A percentile compares a stretch with the other conserved stretches of the same genome.
Evolutionary conservation across 192 early-diverging fungal genomes (phyloP).

Genomic region (Umbelopsis isabellina): DNA sequence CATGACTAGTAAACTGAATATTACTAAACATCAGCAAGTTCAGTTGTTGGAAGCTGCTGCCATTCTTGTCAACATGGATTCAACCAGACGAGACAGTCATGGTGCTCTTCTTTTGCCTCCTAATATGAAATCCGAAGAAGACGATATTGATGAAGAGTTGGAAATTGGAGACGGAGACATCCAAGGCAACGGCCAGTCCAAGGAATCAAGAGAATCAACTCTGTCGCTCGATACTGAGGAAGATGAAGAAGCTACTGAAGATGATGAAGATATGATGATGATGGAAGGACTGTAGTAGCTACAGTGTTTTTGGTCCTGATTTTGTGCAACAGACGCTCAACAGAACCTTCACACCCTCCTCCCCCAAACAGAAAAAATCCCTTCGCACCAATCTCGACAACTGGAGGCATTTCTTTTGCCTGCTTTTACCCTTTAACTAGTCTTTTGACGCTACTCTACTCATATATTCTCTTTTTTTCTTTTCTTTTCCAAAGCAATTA

Average conservation of each 20-base stretch:
- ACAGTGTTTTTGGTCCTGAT: background rate
- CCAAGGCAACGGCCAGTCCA: constrained; percentile 20
- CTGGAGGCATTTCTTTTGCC: too few relatives aligned
- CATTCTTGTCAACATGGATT: constrained; percentile 58
- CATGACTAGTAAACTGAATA: constrained; percentile 56
- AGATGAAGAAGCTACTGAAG: constrained; percentile 6
- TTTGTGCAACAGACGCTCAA: constrained; percentile 8
- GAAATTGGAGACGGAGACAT: constrained; percentile 30
- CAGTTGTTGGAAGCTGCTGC: constrained; percentile 69
- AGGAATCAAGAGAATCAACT: constrained; percentile 29
- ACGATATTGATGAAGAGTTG: constrained; percentile 34
- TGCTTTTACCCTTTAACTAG: too few relatives aligned
- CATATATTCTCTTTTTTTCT: constrained; percentile 16
- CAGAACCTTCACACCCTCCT: background rate
- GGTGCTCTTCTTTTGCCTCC: background rate
- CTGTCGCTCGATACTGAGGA: constrained; percentile 1
- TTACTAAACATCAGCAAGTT: constrained; percentile 72
- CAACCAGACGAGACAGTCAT: constrained; percentile 22
- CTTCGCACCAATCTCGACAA: too few relatives aligned
- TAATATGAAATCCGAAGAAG: constrained; percentile 21
- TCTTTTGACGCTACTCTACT: constrained; percentile 7
- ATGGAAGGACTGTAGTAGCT: constrained; percentile 5
- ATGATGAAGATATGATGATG: constrained; percentile 21
- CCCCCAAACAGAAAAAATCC: too few relatives aligned
- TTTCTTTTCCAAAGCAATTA: constrained; percentile 24